Base-by-base conservation (phyloP, 2,329 filamentous ascomycete species). In the Didymella keratinophila region DNA sequence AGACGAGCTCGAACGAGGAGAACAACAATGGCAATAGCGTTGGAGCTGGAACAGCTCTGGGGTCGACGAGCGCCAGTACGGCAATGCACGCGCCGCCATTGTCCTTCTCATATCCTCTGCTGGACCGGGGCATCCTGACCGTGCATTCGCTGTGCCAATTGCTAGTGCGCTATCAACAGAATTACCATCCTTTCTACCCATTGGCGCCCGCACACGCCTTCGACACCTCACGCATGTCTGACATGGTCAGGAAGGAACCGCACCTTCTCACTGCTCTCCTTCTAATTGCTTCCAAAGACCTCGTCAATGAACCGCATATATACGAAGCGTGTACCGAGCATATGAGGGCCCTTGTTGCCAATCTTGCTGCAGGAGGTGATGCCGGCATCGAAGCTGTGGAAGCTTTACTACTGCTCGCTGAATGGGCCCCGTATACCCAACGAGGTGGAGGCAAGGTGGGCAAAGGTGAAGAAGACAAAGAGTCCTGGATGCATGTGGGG, bases 401-500 rank as follows among this genome's bases (percentile, higher is more conserved):
- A 69, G 87, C 88, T 1, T 76, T 92, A 2, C 78, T 91, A 0
- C 78, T 92, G 2, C 82, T 92, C 1, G 89, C 89, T 0, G 89
- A 92, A 68, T 92, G 89, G 89, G 88, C 87, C 7, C 87, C 88
- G 0, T 88, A 89, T 60, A 86, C 86, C 0, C 82, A 87, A 2
- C 80, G 87, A 6, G 83, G 83, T 2, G 84, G 86, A 28, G 86
- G 86, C 30, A 81, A 84, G 25, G 86, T 91, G 20, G 89, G 89
- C 0, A 83, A 88, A 54, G 89, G 89, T 9, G 89, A 91, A 71
- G 89, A 91, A 70, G 89, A 92, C 66, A 84, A 89, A 43, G 88
- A 89, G 28, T 88, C 88, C 0, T 92, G 89, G 89, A 91, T 91
- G 88, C 87, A 91, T 66, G 87, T 91, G 6, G 89, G 89, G 1